A percentile compares a stretch with the other conserved stretches of the same genome.
Conservation (phyloP, 352 stramenopile species). For the Phytophthora pisi region DNA sequence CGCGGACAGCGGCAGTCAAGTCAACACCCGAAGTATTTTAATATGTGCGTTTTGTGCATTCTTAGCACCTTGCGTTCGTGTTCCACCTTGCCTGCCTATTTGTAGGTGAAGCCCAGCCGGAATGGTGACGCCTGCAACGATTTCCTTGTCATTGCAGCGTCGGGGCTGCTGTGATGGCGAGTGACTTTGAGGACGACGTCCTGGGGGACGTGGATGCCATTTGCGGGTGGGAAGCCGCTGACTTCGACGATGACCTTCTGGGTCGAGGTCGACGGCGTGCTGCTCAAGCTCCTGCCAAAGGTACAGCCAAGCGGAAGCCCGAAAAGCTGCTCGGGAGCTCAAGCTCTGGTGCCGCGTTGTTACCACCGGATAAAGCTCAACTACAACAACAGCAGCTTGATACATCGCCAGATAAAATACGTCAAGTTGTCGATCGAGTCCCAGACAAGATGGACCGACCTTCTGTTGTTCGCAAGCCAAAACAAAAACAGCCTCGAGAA, state of each 20-base stretch:
- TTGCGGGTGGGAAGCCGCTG: constrained; percentile 32
- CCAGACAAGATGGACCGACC: constrained; percentile 1
- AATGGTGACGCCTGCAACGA: constrained; percentile 8
- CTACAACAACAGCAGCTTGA: background rate
- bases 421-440: background rate
- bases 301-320: background rate
- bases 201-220: constrained; percentile 20
- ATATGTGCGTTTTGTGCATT: constrained; percentile 17
- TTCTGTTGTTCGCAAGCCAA: background rate
- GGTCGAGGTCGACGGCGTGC: background rate
- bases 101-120: constrained; percentile 12
- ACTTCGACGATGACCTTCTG: constrained; percentile 30
- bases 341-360: background rate
- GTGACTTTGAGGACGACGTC: constrained; percentile 12
- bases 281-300: constrained; percentile 1
- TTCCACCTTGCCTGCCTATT: constrained; percentile 18
- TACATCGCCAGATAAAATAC: background rate
- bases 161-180: constrained; percentile 2
- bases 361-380: background rate
- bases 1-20: constrained; percentile 12
- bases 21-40: constrained; percentile 22
- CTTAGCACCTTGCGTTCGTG: constrained; percentile 2
- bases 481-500: background rate
- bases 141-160: constrained; percentile 6
- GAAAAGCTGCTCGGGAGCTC: constrained; percentile 7